Conservation (phyloP, 768 basidiomycete species). For the Kwoniella dendrophila region DNA sequence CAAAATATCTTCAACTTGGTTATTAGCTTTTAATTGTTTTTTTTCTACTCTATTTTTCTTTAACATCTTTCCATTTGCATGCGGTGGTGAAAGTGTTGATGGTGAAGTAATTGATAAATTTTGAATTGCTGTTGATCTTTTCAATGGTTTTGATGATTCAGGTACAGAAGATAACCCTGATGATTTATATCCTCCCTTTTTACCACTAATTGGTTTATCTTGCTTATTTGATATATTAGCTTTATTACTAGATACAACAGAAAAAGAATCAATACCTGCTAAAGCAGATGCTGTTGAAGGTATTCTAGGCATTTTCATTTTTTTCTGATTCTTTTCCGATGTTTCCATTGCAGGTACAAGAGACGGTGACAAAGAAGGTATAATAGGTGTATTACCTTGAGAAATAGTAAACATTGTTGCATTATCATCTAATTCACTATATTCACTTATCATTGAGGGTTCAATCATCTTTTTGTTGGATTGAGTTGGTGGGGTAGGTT, state of each 20-base stretch:
- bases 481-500: constrained; percentile 13
- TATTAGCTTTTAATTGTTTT: constrained; percentile 20
- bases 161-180: constrained; percentile 1
- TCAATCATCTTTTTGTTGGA: background rate
- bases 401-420: background rate
- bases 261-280: constrained; percentile 13
- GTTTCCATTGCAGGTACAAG: background rate
- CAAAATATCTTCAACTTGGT: constrained; percentile 36
- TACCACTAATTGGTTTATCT: background rate
- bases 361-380: background rate
- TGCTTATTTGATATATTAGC: background rate
- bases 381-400: background rate
- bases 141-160: background rate
- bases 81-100: background rate
- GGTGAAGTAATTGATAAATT: constrained; percentile 5
- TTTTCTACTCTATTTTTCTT: constrained; percentile 20
- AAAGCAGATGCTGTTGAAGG: constrained; percentile 34
- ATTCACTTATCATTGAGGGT: constrained; percentile 8
- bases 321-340: background rate
- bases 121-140: constrained; percentile 20
- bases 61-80: background rate
- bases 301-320: constrained; percentile 24
- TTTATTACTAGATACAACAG: background rate
- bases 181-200: background rate
- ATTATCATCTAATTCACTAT: constrained; percentile 3